Evolutionary conservation across 2,329 filamentous ascomycete species (phyloP).

Genomic region (Aspergillus terreus): DNA sequence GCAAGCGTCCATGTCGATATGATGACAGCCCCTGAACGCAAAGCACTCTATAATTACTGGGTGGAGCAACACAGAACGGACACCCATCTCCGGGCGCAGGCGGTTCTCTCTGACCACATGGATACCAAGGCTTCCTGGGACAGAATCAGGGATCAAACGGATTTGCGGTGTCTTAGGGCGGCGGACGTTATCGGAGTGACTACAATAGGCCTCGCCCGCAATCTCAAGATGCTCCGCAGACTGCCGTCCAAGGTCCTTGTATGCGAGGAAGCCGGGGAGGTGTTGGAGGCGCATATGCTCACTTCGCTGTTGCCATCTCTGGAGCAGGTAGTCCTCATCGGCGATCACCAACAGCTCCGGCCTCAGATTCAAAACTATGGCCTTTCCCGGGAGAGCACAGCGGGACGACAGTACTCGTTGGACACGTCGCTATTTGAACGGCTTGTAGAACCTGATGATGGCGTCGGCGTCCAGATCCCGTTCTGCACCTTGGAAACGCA

Average conservation of each 20-base stretch:
- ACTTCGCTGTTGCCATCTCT: slow-evolving; percentile 39
- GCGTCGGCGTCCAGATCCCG: slow-evolving; percentile 26
- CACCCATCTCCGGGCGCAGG: neutral
- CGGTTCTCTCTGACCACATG: slow-evolving; percentile 2
- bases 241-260: slow-evolving; percentile 40
- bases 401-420: slow-evolving; percentile 40
- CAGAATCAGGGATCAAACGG: slow-evolving; percentile 21
- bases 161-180: slow-evolving; percentile 25
- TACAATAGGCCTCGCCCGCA: slow-evolving; percentile 49
- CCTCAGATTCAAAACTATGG: slow-evolving; percentile 39
- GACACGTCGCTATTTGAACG: slow-evolving; percentile 53
- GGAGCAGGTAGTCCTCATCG: slow-evolving; percentile 43
- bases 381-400: slow-evolving; percentile 29
- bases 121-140: slow-evolving; percentile 13
- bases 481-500: slow-evolving; percentile 53
- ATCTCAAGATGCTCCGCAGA: slow-evolving; percentile 43
- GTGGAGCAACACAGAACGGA: slow-evolving; percentile 9
- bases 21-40: slow-evolving; percentile 23
- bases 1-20: slow-evolving; percentile 7
- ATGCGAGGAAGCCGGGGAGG: slow-evolving; percentile 44
- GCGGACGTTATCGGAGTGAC: slow-evolving; percentile 54
- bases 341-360: slow-evolving; percentile 43
- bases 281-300: slow-evolving; percentile 41
- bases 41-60: slow-evolving; percentile 28
- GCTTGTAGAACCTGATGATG: slow-evolving; percentile 33